Conservation (phyloP, 495 filamentous ascomycete genomes). For the Cairneyella variabilis region DNA sequence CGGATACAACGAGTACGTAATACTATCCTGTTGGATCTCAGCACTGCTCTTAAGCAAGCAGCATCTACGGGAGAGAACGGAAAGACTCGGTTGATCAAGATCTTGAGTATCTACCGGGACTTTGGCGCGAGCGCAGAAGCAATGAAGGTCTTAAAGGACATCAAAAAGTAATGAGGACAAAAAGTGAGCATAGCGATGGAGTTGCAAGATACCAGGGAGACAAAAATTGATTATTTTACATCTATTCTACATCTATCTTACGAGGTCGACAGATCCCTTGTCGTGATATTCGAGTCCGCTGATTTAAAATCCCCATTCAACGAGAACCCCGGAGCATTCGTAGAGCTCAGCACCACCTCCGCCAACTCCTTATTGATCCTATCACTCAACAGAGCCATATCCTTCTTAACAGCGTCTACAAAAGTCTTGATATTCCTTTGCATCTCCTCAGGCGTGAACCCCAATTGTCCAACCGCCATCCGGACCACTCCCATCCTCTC, state of each 20-base stretch:
- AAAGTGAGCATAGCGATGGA: slow-evolving; percentile 21
- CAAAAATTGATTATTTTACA: slow-evolving; percentile 34
- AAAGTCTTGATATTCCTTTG: slow-evolving; percentile 79
- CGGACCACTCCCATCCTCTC: slow-evolving; percentile 82
- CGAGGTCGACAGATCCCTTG: slow-evolving; percentile 45
- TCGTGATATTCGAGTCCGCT: slow-evolving; percentile 48
- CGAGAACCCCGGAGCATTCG: slow-evolving; percentile 78
- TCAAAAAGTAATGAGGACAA: background rate
- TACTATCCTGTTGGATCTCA: slow-evolving; percentile 80
- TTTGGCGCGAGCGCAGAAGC: slow-evolving; percentile 73
- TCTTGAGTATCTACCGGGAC: slow-evolving; percentile 72
- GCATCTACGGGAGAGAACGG: slow-evolving; percentile 49
- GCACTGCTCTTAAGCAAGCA: slow-evolving; percentile 71
- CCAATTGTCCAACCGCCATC: slow-evolving; percentile 85
- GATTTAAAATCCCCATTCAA: slow-evolving; percentile 73
- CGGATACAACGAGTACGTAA: slow-evolving; percentile 60
- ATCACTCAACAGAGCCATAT: slow-evolving; percentile 66
- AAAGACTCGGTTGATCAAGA: slow-evolving; percentile 56
- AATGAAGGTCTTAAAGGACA: slow-evolving; percentile 40
- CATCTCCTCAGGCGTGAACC: slow-evolving; percentile 83
- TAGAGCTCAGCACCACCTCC: slow-evolving; percentile 93
- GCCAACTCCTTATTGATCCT: slow-evolving; percentile 74
- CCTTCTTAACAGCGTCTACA: slow-evolving; percentile 71
- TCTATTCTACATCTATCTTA: slow-evolving; percentile 34
- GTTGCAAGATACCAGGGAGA: slow-evolving; percentile 20